Conservation (phyloP, 2,329 filamentous ascomycete genomes). For the Pyricularia grisea region DNA sequence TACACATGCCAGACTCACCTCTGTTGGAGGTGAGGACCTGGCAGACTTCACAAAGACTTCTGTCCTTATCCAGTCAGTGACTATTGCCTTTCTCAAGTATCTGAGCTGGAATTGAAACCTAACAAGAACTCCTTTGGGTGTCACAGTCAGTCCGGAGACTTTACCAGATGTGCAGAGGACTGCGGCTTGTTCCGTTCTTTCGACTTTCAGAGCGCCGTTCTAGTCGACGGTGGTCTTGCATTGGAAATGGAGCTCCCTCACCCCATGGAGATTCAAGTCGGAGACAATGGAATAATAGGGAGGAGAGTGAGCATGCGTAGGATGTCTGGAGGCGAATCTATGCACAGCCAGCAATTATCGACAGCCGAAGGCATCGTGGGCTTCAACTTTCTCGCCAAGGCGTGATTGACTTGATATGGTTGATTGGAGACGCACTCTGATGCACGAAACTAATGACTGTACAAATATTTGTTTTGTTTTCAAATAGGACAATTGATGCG, state of each 20-base stretch:
- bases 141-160: neutral
- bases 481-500: neutral
- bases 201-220: neutral
- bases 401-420: neutral
- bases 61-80: conserved; percentile 4
- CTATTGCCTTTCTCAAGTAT: neutral
- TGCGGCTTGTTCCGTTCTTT: neutral
- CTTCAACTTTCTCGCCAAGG: conserved; percentile 1
- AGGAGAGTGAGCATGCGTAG: conserved; percentile 2
- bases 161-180: neutral
- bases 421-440: neutral
- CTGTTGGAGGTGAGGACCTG: neutral
- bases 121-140: neutral
- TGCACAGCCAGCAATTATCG: neutral
- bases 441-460: neutral
- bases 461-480: neutral
- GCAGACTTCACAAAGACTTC: neutral
- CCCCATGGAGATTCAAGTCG: neutral
- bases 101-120: neutral
- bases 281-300: conserved; percentile 2
- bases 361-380: conserved; percentile 4
- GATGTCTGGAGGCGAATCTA: neutral
- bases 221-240: neutral
- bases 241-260: neutral
- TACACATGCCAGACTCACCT: neutral